These are phyloP conservation scores for Oropetium thomaeum DNA, from an alignment of 176 grass and related monocot genomes.

Conservation along the genomic window DNA sequence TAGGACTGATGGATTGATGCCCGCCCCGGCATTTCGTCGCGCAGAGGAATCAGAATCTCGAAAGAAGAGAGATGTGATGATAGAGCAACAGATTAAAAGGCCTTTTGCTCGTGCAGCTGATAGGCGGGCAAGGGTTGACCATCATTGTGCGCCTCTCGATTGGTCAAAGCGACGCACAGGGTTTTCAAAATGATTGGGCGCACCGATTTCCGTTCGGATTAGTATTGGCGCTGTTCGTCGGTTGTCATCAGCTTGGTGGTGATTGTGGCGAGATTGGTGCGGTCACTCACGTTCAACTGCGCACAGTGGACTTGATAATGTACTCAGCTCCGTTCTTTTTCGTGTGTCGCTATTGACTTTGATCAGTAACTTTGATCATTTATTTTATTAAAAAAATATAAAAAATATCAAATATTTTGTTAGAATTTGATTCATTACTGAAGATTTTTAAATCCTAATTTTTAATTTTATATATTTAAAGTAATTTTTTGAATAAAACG, in stretches of 20 bases:
- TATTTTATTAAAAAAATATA: too few relatives aligned
- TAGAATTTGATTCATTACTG: too few relatives aligned
- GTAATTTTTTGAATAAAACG: too few relatives aligned
- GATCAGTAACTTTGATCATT: too few relatives aligned
- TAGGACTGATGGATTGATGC: not conserved
- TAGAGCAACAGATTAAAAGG: not conserved
- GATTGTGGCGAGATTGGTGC: constrained; percentile 12
- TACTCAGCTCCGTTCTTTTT: too few relatives aligned
- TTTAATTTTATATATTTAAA: too few relatives aligned
- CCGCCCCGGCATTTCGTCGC: not conserved
- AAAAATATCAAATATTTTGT: too few relatives aligned
- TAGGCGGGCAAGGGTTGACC: constrained; percentile 41
- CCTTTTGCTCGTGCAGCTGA: not conserved
- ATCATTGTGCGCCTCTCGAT: not conserved
- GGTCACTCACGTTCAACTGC: not conserved
- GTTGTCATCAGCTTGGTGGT: constrained; percentile 5
- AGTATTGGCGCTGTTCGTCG: not conserved
- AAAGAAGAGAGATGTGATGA: not conserved
- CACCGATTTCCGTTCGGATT: constrained; percentile 18
- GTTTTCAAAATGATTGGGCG: constrained; percentile 37
- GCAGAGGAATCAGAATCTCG: constrained; percentile 34
- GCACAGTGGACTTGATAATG: not conserved
- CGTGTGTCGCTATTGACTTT: too few relatives aligned
- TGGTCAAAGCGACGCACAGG: not conserved
- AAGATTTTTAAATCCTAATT: too few relatives aligned